Percentiles rank a stretch among this genome's conserved stretches.
Conservation (phyloP, 2,329 filamentous ascomycete species). For the Xylaria sp. region DNA sequence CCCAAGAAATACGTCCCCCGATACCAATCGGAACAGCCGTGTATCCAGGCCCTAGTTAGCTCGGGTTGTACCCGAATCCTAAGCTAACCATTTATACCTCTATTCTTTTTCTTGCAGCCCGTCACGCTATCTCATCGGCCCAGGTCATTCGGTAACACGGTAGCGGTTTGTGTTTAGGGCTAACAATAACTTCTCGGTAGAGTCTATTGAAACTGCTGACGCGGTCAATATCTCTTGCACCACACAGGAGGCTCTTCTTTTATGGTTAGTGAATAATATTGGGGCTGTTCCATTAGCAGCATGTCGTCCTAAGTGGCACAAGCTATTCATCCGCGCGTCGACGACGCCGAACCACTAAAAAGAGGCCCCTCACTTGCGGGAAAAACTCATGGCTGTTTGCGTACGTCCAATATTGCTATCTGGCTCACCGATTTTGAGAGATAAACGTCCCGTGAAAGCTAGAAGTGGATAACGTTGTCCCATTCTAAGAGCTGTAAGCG, state of each 20-base stretch:
- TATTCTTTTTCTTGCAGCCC: not conserved
- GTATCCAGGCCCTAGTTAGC: not conserved
- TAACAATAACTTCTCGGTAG: not conserved
- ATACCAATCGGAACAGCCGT: slow-evolving; percentile 9
- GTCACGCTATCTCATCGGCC: not conserved
- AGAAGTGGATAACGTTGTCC: not conserved
- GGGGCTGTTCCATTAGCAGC: not conserved
- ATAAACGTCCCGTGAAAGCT: not conserved
- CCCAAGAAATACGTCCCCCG: not conserved
- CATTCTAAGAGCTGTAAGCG: slow-evolving; percentile 5
- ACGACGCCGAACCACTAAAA: no score
- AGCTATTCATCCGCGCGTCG: not conserved
- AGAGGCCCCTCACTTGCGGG: not conserved
- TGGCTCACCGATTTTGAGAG: no score
- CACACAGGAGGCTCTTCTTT: not conserved
- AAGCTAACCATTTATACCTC: not conserved
- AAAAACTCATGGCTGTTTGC: not conserved
- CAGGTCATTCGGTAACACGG: not conserved
- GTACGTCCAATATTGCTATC: not conserved
- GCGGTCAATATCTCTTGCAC: not conserved
- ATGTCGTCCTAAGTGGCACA: not conserved
- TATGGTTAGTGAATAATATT: not conserved
- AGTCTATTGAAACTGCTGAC: slow-evolving; percentile 4
- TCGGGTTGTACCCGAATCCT: slow-evolving; percentile 13
- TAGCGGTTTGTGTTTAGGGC: not conserved